A percentile compares a stretch with the other conserved stretches of the same genome.
Evolutionary conservation across 345 rosid genomes (phyloP).

Genomic region (Salix koriyanagi): DNA sequence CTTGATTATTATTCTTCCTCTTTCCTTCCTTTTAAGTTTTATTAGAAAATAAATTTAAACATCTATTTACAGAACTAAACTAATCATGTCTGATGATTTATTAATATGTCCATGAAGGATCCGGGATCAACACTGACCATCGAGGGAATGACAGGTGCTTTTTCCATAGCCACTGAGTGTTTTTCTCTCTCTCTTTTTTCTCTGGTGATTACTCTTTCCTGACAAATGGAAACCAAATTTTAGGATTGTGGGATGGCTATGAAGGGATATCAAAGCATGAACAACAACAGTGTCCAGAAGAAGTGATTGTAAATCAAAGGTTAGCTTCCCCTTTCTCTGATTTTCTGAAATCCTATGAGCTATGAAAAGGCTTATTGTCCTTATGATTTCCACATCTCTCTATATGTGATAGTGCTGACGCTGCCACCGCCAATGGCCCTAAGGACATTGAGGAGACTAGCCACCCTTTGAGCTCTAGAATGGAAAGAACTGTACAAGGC

Average conservation of each 20-base stretch:
- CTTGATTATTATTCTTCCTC: neutral
- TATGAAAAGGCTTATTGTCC: neutral
- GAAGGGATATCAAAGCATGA: slow-evolving; percentile 17
- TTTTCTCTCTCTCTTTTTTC: neutral
- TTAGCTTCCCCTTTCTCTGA: slow-evolving; percentile 3
- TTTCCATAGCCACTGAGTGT: neutral
- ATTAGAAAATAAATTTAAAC: neutral
- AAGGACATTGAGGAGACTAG: slow-evolving; percentile 14
- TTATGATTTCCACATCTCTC: neutral
- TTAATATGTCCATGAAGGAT: slow-evolving; percentile 9
- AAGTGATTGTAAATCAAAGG: slow-evolving; percentile 15
- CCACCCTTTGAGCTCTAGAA: slow-evolving; percentile 9
- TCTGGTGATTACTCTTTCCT: neutral
- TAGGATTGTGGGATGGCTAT: slow-evolving; percentile 20
- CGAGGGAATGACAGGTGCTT: slow-evolving; percentile 13
- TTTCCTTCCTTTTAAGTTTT: neutral
- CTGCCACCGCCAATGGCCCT: slow-evolving; percentile 13
- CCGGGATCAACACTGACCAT: neutral
- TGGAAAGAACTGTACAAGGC: slow-evolving; percentile 19
- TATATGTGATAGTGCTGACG: slow-evolving; percentile 18
- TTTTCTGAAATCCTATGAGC: neutral
- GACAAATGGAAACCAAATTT: neutral
- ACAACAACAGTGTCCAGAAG: slow-evolving; percentile 23
- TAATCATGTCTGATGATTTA: neutral
- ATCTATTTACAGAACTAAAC: neutral